Evolutionary conservation across 495 filamentous ascomycete species (phyloP).

Genomic region (Neurospora terricola): DNA sequence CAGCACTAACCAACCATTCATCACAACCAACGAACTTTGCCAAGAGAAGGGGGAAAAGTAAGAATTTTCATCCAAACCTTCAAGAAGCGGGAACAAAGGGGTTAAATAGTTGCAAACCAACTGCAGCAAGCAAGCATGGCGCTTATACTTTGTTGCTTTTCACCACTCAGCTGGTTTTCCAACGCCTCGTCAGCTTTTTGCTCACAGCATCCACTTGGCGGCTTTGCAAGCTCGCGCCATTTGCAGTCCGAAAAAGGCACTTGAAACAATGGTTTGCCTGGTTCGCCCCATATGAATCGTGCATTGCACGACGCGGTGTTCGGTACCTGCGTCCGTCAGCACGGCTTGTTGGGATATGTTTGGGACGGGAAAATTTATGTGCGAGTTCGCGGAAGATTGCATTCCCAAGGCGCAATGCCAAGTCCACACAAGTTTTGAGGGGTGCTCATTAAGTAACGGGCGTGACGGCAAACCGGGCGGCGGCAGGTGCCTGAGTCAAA

Average conservation of each 20-base stretch:
- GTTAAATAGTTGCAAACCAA: neutral
- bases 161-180: neutral
- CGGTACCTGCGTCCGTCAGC: neutral
- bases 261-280: neutral
- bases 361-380: neutral
- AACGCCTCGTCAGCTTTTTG: neutral
- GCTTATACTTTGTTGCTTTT: neutral
- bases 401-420: neutral
- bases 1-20: neutral
- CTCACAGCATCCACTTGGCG: neutral
- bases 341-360: neutral
- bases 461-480: neutral
- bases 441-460: neutral
- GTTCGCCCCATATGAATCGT: neutral
- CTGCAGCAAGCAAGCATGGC: neutral
- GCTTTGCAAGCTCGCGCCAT: neutral
- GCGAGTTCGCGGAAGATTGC: neutral
- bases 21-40: neutral
- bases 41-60: neutral
- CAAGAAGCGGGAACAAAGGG: neutral
- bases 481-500: neutral
- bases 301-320: neutral
- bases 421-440: neutral
- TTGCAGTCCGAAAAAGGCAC: neutral
- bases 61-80: neutral